Evolutionary conservation across 345 rosid species (phyloP), one percentile per base, ranked within the genome.

Genomic region (rapeseed (Brassica napus)): DNA sequence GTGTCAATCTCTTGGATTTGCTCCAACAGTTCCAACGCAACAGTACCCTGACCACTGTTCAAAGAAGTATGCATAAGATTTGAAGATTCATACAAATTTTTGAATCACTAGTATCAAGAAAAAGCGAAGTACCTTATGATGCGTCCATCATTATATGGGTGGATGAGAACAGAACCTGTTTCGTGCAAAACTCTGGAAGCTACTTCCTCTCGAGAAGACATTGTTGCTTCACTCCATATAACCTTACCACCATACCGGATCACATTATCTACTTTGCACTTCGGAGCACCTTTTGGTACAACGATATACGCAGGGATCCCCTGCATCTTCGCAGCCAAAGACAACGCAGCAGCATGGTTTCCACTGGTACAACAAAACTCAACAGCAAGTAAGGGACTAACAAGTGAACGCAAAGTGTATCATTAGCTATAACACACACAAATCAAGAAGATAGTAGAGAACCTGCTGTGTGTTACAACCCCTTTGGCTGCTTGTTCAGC

Each of bases 401-500:
- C 28, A 72, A 78, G 18, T 9, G 31, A 61, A 67, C 2, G 37
- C 11, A 63, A 47, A 12, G 10, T 18, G 10, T 18, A 63, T 16
- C 21, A 64, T 15, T 49, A 49, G 5, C 64, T 10, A 52, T 3
- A 21, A 15, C n/a, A 5, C 3, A n/a, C n/a, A 10, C 14, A 58
- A 23, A 26, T 5, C n/a, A 26, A 59, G 6, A 10, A 60, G 14
- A 60, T 26, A 57, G 49, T 61, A 69, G 14, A 42, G 79, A 83
- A 92, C 97, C 98, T 94, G 98, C 97, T 92, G 69, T 92, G 98
- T 6, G 97, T 92, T 23, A 89, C 92, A 68, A 94, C 94, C 1
- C 98, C 97, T 88, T 88, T 92, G 18, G 89, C 86, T 28, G 93
- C n/a, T n/a, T n/a, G n/a, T n/a, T n/a, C n/a, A n/a, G n/a, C 75